Evolutionary conservation across 2,329 filamentous ascomycete genomes (phyloP).

Genomic region (Paracoccidioides brasiliensis): DNA sequence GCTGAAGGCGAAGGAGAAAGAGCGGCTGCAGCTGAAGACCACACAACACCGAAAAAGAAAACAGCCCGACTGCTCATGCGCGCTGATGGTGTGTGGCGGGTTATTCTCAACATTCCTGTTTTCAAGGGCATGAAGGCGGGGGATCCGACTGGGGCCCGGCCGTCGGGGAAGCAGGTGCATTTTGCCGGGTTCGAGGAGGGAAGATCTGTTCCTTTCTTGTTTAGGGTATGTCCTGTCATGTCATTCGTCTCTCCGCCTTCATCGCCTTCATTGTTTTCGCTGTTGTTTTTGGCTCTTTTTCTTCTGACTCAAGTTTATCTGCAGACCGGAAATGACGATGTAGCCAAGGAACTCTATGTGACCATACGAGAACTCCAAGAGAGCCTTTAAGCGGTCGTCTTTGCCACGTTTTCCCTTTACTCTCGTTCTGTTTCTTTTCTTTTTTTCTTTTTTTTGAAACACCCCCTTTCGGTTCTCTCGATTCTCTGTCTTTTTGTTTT

Average conservation of each 20-base stretch:
- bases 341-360: slow-evolving; percentile 35
- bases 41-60: slow-evolving; percentile 21
- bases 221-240: slow-evolving; percentile 38
- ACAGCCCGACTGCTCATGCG: slow-evolving; percentile 71
- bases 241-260: slow-evolving; percentile 27
- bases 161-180: slow-evolving; percentile 56
- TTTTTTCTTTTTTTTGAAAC: not conserved
- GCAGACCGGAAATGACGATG: slow-evolving; percentile 32
- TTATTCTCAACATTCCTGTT: slow-evolving; percentile 75
- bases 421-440: slow-evolving; percentile 7
- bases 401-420: not conserved
- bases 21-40: slow-evolving; percentile 1
- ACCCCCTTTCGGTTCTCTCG: too few relatives aligned
- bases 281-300: slow-evolving; percentile 20
- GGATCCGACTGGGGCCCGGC: slow-evolving; percentile 47
- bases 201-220: slow-evolving; percentile 39
- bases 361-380: slow-evolving; percentile 30
- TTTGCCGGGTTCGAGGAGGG: slow-evolving; percentile 47
- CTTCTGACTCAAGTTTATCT: not conserved
- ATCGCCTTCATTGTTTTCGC: slow-evolving; percentile 34
- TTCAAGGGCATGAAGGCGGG: slow-evolving; percentile 69
- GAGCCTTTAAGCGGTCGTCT: slow-evolving; percentile 19
- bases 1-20: slow-evolving; percentile 32
- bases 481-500: not conserved
- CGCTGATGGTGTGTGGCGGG: slow-evolving; percentile 74